A percentile compares a stretch with the other conserved stretches of the same genome.
phyloP scores from a whole-genome alignment of 768 basidiomycete species.

The Termitomyces sp. region DNA sequence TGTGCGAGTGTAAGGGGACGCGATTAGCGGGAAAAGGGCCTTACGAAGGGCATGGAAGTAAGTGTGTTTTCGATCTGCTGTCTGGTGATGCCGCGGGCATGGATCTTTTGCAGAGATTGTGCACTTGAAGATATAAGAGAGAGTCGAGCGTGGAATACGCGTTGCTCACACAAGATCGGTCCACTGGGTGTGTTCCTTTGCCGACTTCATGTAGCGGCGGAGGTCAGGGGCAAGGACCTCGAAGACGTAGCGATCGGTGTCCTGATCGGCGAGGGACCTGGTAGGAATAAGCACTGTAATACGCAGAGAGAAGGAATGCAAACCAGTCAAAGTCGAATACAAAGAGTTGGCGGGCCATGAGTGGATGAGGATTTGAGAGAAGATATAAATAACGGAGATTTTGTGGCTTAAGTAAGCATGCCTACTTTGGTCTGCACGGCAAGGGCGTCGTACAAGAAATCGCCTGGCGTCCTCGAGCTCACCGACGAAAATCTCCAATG shows the following conservation, averaged over 20 bases:
- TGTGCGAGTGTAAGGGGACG: slow-evolving; percentile 25
- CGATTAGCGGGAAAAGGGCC: slow-evolving; percentile 20
- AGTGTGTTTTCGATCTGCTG: slow-evolving; percentile 79
- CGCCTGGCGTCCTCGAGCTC: slow-evolving; percentile 70
- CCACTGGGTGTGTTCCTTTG: slow-evolving; percentile 72
- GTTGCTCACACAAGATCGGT: slow-evolving; percentile 86
- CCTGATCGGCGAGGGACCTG: slow-evolving; percentile 93
- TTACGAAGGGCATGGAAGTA: slow-evolving; percentile 80
- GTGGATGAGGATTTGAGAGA: slow-evolving; percentile 1
- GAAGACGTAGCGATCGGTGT: slow-evolving; percentile 91
- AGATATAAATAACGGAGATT: slow-evolving; percentile 10
- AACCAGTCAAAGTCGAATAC: slow-evolving; percentile 98
- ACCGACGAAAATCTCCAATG: slow-evolving; percentile 73
- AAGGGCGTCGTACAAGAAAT: slow-evolving; percentile 84
- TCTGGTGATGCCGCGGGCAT: slow-evolving; percentile 62
- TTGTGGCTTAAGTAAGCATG: slow-evolving; percentile 40
- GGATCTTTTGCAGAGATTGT: slow-evolving; percentile 67
- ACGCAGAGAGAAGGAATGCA: slow-evolving; percentile 4
- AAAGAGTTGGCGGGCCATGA: slow-evolving; percentile 60
- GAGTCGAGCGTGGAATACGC: not conserved
- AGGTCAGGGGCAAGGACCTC: slow-evolving; percentile 85
- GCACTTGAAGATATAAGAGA: slow-evolving; percentile 38
- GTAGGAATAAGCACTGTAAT: slow-evolving; percentile 4
- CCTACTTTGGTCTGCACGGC: slow-evolving; percentile 68
- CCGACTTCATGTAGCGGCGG: slow-evolving; percentile 73